A percentile compares a stretch with the other conserved stretches of the same genome.
Conservation (phyloP, 345 rosid genomes). For the Lepidium didymum region DNA sequence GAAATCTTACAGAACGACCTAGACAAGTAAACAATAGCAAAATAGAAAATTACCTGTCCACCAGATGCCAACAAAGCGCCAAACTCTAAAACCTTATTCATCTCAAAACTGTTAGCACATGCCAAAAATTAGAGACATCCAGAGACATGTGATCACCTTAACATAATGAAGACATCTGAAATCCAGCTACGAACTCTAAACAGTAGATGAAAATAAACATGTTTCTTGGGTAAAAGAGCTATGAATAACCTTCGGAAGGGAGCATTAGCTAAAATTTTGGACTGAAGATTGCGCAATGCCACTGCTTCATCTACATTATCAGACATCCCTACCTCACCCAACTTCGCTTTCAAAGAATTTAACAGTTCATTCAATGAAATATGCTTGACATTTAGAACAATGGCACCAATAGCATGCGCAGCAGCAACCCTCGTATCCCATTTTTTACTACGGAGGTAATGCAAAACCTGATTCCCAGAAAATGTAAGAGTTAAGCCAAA, state of each 20-base stretch:
- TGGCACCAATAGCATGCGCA: slow-evolving; percentile 97
- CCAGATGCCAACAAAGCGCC: slow-evolving; percentile 95
- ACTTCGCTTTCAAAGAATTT: slow-evolving; percentile 51
- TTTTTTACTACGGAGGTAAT: slow-evolving; percentile 80
- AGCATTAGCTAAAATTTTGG: slow-evolving; percentile 55
- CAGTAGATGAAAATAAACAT: neutral
- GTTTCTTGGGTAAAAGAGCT: neutral
- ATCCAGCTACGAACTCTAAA: neutral
- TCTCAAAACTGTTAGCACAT: slow-evolving; percentile 67
- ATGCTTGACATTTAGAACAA: slow-evolving; percentile 87
- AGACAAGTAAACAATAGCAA: slow-evolving; percentile 3
- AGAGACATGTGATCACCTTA: neutral
- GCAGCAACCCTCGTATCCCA: slow-evolving; percentile 99
- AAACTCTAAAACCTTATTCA: slow-evolving; percentile 90
- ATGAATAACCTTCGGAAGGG: slow-evolving; percentile 75
- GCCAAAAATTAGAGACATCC: slow-evolving; percentile 26
- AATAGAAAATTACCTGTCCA: slow-evolving; percentile 67
- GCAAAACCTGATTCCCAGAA: slow-evolving; percentile 58
- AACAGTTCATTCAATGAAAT: slow-evolving; percentile 64
- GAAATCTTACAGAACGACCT: neutral
- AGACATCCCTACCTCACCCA: slow-evolving; percentile 58
- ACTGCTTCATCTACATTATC: slow-evolving; percentile 61
- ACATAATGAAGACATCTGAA: neutral
- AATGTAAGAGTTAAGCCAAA: neutral
- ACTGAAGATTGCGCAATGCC: slow-evolving; percentile 50